Evolutionary conservation across 2,329 filamentous ascomycete genomes (phyloP).

Genomic region (Xylariaceae sp.): DNA sequence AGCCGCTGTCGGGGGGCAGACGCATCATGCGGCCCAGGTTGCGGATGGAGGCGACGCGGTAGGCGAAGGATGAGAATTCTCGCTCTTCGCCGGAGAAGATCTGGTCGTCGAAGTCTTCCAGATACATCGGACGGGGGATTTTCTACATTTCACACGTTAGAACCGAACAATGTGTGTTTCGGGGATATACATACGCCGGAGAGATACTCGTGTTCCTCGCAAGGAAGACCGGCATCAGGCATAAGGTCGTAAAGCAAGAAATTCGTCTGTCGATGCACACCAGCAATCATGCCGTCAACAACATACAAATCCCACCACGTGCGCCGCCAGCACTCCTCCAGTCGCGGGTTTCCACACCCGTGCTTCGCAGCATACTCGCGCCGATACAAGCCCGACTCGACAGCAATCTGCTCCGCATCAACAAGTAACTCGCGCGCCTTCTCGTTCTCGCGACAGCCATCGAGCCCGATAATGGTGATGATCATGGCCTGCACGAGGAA

Average conservation of each 20-base stretch:
- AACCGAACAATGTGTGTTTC: background rate
- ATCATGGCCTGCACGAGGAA: constrained; percentile 73
- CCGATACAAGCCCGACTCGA: constrained; percentile 72
- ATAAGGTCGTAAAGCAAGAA: constrained; percentile 64
- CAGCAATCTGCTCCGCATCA: constrained; percentile 63
- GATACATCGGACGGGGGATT: constrained; percentile 54
- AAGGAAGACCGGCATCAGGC: constrained; percentile 68
- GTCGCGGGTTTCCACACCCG: constrained; percentile 57
- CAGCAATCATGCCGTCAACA: constrained; percentile 79
- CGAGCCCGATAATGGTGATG: constrained; percentile 69
- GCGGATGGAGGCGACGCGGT: constrained; percentile 74
- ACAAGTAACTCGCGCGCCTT: constrained; percentile 62
- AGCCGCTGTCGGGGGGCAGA: constrained; percentile 43
- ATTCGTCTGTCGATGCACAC: constrained; percentile 66
- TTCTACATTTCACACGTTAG: constrained; percentile 35
- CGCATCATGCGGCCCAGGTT: constrained; percentile 73
- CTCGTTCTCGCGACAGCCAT: constrained; percentile 67
- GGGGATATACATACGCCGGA: constrained; percentile 45
- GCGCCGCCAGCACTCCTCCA: constrained; percentile 78
- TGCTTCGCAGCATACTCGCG: constrained; percentile 59
- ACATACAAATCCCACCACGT: constrained; percentile 87
- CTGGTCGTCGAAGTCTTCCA: constrained; percentile 70
- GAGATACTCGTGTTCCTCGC: constrained; percentile 71
- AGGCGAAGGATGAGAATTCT: constrained; percentile 77
- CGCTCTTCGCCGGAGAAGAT: constrained; percentile 67